Percentiles rank a stretch among this genome's conserved stretches.
These are phyloP conservation scores for Leucocoprinus leucothites DNA, from an alignment of 768 basidiomycete genomes.

Conservation along the genomic window DNA sequence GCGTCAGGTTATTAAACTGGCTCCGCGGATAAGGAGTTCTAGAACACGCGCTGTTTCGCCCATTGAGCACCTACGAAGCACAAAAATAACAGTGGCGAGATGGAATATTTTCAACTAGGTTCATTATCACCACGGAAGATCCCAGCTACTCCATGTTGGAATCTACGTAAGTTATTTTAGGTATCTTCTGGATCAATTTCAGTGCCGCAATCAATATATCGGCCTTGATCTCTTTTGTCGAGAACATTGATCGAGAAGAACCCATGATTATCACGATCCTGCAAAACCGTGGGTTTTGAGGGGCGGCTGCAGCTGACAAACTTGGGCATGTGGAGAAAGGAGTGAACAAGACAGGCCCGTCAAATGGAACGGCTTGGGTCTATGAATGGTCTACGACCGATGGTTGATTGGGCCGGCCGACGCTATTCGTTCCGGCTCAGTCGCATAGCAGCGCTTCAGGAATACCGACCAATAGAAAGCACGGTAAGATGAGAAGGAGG, in stretches of 20 bases:
- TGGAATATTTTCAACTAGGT: neutral
- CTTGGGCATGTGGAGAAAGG: conserved; percentile 8
- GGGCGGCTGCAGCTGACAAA: neutral
- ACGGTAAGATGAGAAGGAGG: no score
- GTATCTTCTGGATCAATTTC: neutral
- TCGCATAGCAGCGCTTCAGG: no score
- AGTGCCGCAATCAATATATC: neutral
- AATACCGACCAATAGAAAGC: no score
- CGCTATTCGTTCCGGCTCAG: no score
- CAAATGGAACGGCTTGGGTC: neutral
- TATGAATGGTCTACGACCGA: neutral
- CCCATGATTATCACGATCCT: conserved; percentile 14
- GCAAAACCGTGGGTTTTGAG: conserved; percentile 21
- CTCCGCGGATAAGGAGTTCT: conserved; percentile 1
- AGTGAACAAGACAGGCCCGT: neutral
- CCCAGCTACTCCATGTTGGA: neutral
- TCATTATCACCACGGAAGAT: conserved; percentile 1
- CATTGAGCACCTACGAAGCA: neutral
- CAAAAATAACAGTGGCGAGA: conserved; percentile 6
- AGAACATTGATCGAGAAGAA: conserved; percentile 9
- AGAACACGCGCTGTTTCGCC: neutral
- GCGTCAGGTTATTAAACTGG: neutral
- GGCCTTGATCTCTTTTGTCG: conserved; percentile 6
- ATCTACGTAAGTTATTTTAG: conserved; percentile 1
- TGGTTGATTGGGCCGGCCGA: no score